Evolutionary conservation across 1,139 yeast genomes (phyloP), one percentile per base, ranked within the genome.

Genomic region (Saccharomyces uvarum): DNA sequence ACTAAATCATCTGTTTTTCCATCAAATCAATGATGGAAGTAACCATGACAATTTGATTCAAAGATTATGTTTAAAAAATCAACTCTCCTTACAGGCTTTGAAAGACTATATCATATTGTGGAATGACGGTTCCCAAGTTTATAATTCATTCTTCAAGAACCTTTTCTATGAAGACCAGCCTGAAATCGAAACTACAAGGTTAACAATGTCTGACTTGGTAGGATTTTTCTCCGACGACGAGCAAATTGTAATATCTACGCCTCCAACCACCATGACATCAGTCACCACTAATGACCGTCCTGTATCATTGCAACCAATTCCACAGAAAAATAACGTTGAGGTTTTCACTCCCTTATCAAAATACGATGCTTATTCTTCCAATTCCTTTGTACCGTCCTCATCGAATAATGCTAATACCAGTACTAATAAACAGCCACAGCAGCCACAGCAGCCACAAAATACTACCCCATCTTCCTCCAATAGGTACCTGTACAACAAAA

Each of bases 1-100:
- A 3, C 53, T 76, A 44, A 62, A 70, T 47, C 72, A 71, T 59
- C 44, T 75, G 46, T 57, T 68, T n/a, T 72, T 72, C 50, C 71
- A 66, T 51, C 50, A 31, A 28, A 48, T 31, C 13, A 60, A 62
- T 13, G 54, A 58, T 4, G 52, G 55, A n/a, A 49, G 50, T 7
- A 53, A 51, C 21, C 24, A 48, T 4, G 50, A 49, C 58, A 56
- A 51, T 32, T 31, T 32, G 14, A 64, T 60, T 5, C 51, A 52
- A 32, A 61, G 56, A 26, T 54, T 60, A 46, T 64, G 69, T 41
- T 51, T 61, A 2, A 60, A 66, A 16, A 69, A 65, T 50, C 61
- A 64, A 29, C 46, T 67, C 19, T 59, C 71, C 14, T 51, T 53
- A 51, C 55, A 63, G 42, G 53, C 69, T 42, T 51, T 75, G 57